Conservation (phyloP, 805 yeast genomes). For the Jamesozyma rosinii region DNA sequence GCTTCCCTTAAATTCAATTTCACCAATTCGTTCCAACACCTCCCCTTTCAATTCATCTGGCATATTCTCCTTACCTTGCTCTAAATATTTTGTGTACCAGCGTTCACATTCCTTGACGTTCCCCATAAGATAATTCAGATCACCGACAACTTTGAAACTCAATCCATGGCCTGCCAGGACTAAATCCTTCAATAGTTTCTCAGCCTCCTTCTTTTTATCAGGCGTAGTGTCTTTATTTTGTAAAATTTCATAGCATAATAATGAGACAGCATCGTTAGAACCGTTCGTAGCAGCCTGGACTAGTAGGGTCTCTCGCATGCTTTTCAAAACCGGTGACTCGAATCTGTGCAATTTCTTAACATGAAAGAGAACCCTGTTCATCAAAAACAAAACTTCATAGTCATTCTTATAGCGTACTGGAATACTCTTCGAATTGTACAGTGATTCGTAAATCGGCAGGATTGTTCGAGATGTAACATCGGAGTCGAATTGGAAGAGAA, state of each 20-base stretch:
- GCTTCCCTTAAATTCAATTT: slow-evolving; percentile 47
- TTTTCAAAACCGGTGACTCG: slow-evolving; percentile 4
- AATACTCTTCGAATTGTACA: slow-evolving; percentile 34
- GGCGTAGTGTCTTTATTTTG: slow-evolving; percentile 22
- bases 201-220: slow-evolving; percentile 59
- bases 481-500: slow-evolving; percentile 60
- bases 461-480: slow-evolving; percentile 45
- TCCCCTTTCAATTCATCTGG: slow-evolving; percentile 50
- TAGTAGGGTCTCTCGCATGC: slow-evolving; percentile 59
- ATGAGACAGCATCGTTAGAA: slow-evolving; percentile 67
- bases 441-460: slow-evolving; percentile 41
- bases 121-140: slow-evolving; percentile 45
- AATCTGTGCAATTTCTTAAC: slow-evolving; percentile 2
- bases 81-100: slow-evolving; percentile 51
- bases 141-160: slow-evolving; percentile 72
- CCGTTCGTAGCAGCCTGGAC: slow-evolving; percentile 81
- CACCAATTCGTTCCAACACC: slow-evolving; percentile 59
- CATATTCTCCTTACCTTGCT: slow-evolving; percentile 38
- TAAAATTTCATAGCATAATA: slow-evolving; percentile 60
- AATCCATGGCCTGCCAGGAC: slow-evolving; percentile 58
- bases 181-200: slow-evolving; percentile 46
- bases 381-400: slow-evolving; percentile 32
- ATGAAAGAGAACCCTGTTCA: slow-evolving; percentile 52
- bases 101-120: slow-evolving; percentile 45
- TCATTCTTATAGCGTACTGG: slow-evolving; percentile 10